Evolutionary conservation across 202 grass and related monocot genomes (phyloP).

Genomic region (Musa balbisiana): DNA sequence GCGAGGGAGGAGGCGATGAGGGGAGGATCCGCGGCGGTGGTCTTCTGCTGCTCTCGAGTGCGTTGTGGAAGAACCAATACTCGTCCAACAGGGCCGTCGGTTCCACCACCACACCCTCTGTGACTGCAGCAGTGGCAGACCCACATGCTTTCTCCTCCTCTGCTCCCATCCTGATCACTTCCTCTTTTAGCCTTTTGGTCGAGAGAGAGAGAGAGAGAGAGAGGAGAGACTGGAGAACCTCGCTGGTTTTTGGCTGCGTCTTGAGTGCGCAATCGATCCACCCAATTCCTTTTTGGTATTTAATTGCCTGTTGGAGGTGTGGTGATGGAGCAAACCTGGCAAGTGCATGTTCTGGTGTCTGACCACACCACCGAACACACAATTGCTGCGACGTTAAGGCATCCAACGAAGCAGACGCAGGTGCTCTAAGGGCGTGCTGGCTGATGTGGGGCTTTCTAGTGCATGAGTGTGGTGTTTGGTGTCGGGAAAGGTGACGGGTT

Average conservation of each 20-base stretch:
- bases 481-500: background rate
- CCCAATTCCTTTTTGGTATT: background rate
- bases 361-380: too few species aligned
- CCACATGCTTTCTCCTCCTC: slow-evolving; percentile 14
- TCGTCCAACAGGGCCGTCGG: slow-evolving; percentile 68
- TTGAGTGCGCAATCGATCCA: too few species aligned
- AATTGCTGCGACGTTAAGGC: background rate
- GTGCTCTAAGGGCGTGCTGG: background rate
- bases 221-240: background rate
- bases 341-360: background rate
- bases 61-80: slow-evolving; percentile 86
- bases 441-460: background rate
- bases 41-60: slow-evolving; percentile 11
- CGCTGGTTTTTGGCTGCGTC: background rate
- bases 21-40: slow-evolving; percentile 5
- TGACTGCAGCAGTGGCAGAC: slow-evolving; percentile 8
- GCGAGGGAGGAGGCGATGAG: background rate
- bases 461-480: background rate
- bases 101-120: slow-evolving; percentile 1
- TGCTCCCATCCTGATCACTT: slow-evolving; percentile 38
- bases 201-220: slow-evolving; percentile 10
- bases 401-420: background rate
- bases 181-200: background rate
- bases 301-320: background rate
- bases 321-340: background rate